These are phyloP conservation scores for Chenopodium suecicum DNA, from an alignment of 148 eudicot species.

Conservation along the genomic window DNA sequence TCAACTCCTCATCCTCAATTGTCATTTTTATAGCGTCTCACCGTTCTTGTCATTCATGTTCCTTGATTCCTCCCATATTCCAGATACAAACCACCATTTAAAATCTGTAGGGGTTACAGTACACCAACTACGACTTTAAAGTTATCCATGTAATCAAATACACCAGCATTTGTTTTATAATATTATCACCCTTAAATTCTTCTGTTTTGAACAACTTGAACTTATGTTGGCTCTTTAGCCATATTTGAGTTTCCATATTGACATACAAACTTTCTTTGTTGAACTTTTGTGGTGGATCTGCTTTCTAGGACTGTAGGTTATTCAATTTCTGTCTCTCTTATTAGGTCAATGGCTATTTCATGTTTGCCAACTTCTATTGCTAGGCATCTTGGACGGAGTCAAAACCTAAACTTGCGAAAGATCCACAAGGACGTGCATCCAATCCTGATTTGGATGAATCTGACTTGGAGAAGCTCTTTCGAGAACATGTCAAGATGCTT, in stretches of 20 bases:
- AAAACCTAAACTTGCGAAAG: constrained; percentile 83
- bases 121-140: neutral
- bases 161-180: neutral
- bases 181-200: neutral
- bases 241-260: neutral
- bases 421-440: constrained; percentile 90
- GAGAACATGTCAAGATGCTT: constrained; percentile 83
- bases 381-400: constrained; percentile 97
- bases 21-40: too few species aligned
- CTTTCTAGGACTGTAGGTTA: neutral
- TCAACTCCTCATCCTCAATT: neutral
- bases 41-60: neutral
- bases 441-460: constrained; percentile 80
- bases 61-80: too few species aligned
- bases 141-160: too few species aligned
- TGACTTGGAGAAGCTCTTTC: constrained; percentile 87
- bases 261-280: neutral
- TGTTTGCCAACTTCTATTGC: constrained; percentile 19
- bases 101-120: neutral
- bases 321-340: neutral
- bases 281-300: neutral
- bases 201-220: neutral
- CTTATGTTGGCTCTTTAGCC: neutral
- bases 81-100: neutral
- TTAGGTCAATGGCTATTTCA: neutral